Conservation (phyloP, 2,329 filamentous ascomycete species). For the Dothideomycetes sp. region DNA sequence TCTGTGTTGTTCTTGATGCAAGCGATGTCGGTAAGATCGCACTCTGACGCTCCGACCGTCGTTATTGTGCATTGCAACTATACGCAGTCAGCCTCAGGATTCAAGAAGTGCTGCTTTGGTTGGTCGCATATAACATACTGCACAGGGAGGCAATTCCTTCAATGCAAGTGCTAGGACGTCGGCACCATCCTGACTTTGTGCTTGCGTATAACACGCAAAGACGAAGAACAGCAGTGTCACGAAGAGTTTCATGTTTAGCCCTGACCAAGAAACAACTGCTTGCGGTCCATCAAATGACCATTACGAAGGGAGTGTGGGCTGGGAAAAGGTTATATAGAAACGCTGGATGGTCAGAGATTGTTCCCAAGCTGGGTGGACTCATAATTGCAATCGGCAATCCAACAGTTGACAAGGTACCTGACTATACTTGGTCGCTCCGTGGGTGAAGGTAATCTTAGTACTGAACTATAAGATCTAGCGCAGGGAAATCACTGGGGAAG, state of each 20-base stretch:
- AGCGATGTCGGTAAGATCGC: conserved; percentile 17
- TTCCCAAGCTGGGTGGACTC: neutral
- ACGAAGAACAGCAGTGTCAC: neutral
- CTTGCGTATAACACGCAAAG: conserved; percentile 7
- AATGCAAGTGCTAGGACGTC: conserved; percentile 5
- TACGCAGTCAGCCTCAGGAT: neutral
- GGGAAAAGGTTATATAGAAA: neutral
- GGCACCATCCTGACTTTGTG: neutral
- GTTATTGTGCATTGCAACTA: conserved; percentile 9
- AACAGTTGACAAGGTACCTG: neutral
- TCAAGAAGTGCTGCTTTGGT: neutral
- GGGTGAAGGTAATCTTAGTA: neutral
- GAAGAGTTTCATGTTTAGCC: neutral
- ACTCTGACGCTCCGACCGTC: conserved; percentile 12
- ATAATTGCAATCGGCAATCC: conserved; percentile 6
- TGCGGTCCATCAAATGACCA: neutral
- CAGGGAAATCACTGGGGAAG: conserved; percentile 2
- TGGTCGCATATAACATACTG: neutral
- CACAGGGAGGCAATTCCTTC: conserved; percentile 1
- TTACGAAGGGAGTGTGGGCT: neutral
- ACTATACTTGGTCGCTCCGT: neutral
- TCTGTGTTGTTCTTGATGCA: conserved; percentile 17
- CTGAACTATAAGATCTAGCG: neutral
- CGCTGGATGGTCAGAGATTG: neutral
- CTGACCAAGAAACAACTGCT: neutral